Conservation (phyloP, 2,329 filamentous ascomycete genomes). For the Diplocarpon mali region DNA sequence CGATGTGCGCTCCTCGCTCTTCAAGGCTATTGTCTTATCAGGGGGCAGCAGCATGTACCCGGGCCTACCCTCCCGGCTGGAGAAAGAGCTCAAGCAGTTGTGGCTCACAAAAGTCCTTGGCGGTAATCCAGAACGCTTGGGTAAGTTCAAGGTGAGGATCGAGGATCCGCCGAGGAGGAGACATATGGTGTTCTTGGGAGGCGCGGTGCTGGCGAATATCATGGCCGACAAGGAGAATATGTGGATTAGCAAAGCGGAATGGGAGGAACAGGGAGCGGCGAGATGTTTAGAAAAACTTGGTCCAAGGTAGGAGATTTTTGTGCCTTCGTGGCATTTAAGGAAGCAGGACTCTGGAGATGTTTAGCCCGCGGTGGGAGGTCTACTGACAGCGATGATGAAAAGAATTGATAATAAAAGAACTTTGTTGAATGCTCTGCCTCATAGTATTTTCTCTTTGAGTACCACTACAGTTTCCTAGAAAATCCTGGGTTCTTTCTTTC, state of each 20-base stretch:
- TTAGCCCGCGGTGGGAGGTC: too few relatives aligned
- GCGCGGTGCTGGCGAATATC: conserved; percentile 93
- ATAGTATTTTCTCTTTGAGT: too few relatives aligned
- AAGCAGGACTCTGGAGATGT: conserved; percentile 3
- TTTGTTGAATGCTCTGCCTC: too few relatives aligned
- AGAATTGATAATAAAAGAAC: too few relatives aligned
- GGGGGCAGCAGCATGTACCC: conserved; percentile 99
- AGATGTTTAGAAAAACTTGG: conserved; percentile 85
- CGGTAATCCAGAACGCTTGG: conserved; percentile 84
- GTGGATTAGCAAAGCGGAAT: conserved; percentile 78
- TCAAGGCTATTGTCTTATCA: conserved; percentile 94
- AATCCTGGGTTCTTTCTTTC: too few relatives aligned
- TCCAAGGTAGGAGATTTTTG: conserved; percentile 46
- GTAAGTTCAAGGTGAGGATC: conserved; percentile 99
- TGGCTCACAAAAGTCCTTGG: conserved; percentile 88
- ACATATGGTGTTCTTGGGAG: conserved; percentile 99
- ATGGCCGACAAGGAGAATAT: conserved; percentile 98
- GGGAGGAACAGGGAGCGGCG: conserved; percentile 75
- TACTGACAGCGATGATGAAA: too few relatives aligned
- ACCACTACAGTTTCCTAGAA: too few relatives aligned
- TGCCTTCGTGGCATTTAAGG: too few relatives aligned
- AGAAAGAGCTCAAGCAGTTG: conserved; percentile 98
- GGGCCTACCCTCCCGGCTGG: conserved; percentile 81
- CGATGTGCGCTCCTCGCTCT: conserved; percentile 84
- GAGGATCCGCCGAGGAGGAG: conserved; percentile 91